A percentile compares a stretch with the other conserved stretches of the same genome.
Conservation (phyloP, 192 early-diverging fungal species). For the Borealophlyctis nickersoniae region DNA sequence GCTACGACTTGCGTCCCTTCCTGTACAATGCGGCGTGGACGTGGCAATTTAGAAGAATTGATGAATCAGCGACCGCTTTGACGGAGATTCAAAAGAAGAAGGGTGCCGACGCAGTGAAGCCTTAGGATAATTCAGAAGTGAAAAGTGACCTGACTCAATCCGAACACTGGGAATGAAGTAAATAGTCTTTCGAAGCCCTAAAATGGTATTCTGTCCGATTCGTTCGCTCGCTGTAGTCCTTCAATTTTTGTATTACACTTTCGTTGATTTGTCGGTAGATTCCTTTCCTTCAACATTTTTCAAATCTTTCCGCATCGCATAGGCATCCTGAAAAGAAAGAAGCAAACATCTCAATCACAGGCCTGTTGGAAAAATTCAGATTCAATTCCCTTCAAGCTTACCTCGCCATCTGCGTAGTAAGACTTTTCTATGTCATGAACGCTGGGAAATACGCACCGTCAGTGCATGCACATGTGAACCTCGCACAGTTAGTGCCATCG, state of each 20-base stretch:
- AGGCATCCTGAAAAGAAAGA: constrained; percentile 35
- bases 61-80: constrained; percentile 44
- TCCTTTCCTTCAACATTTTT: background rate
- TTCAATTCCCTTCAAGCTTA: background rate
- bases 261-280: background rate
- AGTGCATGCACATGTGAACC: constrained; percentile 2
- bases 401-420: constrained; percentile 97
- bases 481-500: background rate
- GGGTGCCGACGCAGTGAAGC: too few species aligned
- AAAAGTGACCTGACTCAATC: too few species aligned
- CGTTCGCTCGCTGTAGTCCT: too few species aligned
- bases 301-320: constrained; percentile 31
- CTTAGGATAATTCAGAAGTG: too few species aligned
- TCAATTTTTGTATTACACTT: background rate
- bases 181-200: too few species aligned
- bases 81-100: background rate
- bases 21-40: constrained; percentile 89
- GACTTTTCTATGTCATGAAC: constrained; percentile 88
- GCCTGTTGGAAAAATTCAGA: background rate
- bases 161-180: too few species aligned
- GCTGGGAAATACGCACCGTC: constrained; percentile 29
- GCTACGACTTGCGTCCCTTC: constrained; percentile 95
- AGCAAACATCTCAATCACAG: background rate
- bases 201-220: too few species aligned
- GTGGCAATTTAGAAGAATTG: constrained; percentile 91